A percentile compares a stretch with the other conserved stretches of the same genome.
phyloP scores from a whole-genome alignment of 305 asterid species.

The Fraxinus xanthoxyloides region DNA sequence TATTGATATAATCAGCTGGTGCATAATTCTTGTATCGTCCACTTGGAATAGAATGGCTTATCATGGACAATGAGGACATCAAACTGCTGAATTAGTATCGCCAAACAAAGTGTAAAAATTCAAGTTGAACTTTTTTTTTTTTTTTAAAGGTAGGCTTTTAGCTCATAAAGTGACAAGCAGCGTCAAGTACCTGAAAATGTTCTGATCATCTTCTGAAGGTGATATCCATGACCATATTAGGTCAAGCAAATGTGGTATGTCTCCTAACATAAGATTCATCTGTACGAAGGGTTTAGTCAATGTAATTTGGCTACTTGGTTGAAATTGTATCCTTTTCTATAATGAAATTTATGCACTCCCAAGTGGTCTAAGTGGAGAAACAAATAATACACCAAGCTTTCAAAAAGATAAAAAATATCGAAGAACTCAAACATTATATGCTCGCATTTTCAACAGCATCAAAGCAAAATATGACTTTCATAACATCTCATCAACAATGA shows the following conservation, averaged over 20 bases:
- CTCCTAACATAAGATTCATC: slow-evolving; percentile 97
- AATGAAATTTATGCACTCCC: not conserved
- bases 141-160: not conserved
- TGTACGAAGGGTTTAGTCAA: slow-evolving; percentile 47
- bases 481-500: not conserved
- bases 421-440: not conserved
- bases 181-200: slow-evolving; percentile 63
- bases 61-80: not conserved
- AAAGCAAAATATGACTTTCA: not conserved
- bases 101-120: slow-evolving; percentile 2
- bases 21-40: slow-evolving; percentile 15
- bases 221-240: slow-evolving; percentile 95
- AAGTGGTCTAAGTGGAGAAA: not conserved
- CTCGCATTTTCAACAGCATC: slow-evolving; percentile 1
- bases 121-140: not conserved
- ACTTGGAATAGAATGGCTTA: slow-evolving; percentile 14
- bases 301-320: not conserved
- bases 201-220: slow-evolving; percentile 68
- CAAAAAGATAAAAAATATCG: not conserved
- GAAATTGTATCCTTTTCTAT: not conserved
- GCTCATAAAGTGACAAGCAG: slow-evolving; percentile 12
- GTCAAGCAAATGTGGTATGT: slow-evolving; percentile 83
- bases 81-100: slow-evolving; percentile 13
- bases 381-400: slow-evolving; percentile 3
- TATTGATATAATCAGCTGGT: not conserved